Percentiles rank a stretch among this genome's conserved stretches.
phyloP scores from a whole-genome alignment of 495 filamentous ascomycete species.

The Aspergillus steynii region DNA sequence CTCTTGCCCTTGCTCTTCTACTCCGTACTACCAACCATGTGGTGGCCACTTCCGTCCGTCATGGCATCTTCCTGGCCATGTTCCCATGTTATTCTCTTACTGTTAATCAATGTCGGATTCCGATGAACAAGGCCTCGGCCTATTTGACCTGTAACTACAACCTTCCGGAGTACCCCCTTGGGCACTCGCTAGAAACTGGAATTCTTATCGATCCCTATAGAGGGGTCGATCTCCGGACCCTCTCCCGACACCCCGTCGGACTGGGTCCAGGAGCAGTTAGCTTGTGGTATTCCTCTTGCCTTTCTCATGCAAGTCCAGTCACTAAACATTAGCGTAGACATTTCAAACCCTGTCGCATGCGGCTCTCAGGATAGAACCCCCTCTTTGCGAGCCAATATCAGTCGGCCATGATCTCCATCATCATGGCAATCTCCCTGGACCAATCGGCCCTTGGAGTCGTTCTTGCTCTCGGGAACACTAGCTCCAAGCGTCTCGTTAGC shows the following conservation, averaged over 20 bases:
- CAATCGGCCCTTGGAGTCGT: constrained; percentile 7
- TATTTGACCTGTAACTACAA: no score
- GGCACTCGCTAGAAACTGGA: background rate
- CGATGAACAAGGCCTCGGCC: no score
- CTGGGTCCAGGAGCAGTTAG: background rate
- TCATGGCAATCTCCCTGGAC: background rate
- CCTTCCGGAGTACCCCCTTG: no score
- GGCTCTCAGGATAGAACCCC: background rate
- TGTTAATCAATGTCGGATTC: no score
- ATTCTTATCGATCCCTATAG: background rate
- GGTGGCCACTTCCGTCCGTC: no score
- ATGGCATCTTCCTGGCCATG: no score
- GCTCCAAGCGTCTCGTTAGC: constrained; percentile 1
- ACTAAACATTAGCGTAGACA: background rate
- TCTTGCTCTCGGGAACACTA: background rate
- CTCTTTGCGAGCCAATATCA: background rate
- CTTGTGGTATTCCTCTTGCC: background rate
- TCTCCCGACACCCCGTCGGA: background rate
- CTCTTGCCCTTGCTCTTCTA: background rate
- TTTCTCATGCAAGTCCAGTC: background rate
- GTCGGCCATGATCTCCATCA: background rate
- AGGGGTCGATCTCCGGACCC: background rate
- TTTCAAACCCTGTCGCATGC: background rate
- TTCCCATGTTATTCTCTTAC: no score
- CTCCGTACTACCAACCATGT: no score